Conservation (phyloP, 345 rosid species). For the Turritis glabra region DNA sequence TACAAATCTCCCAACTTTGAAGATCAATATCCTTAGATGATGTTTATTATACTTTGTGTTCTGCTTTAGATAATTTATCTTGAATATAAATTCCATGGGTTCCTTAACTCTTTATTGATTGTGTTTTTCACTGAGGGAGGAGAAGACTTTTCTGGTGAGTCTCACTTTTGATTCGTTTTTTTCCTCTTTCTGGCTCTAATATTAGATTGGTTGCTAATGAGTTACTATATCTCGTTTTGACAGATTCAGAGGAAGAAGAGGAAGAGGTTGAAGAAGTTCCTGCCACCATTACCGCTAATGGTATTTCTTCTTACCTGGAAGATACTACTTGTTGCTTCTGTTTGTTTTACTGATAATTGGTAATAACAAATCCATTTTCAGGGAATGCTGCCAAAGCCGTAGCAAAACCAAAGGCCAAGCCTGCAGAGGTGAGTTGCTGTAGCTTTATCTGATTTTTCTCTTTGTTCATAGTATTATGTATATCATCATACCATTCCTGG, state of each 20-base stretch:
- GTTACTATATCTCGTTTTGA: not conserved
- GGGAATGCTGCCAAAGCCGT: conserved; percentile 37
- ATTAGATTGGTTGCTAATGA: conserved; percentile 4
- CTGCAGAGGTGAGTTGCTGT: conserved; percentile 27
- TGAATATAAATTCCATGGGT: not conserved
- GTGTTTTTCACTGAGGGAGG: conserved; percentile 20
- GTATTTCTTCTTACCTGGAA: not conserved
- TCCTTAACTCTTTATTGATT: conserved; percentile 18
- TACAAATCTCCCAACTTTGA: conserved; percentile 41
- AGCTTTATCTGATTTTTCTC: not conserved
- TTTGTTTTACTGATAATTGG: not conserved
- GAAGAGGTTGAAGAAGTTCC: conserved; percentile 17
- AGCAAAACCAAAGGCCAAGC: conserved; percentile 11
- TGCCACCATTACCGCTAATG: conserved; percentile 40
- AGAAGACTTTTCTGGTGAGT: conserved; percentile 30
- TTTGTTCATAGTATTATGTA: not conserved
- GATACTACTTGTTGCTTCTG: not conserved
- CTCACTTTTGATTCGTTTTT: not conserved
- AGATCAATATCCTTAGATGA: conserved; percentile 19
- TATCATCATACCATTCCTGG: not conserved
- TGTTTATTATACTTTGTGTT: not conserved
- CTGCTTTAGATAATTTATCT: not conserved
- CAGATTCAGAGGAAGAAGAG: conserved; percentile 37
- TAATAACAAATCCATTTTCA: not conserved
- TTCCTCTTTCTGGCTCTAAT: not conserved